Conservation (phyloP, 2,329 filamentous ascomycete genomes). For the Alternaria longipes region DNA sequence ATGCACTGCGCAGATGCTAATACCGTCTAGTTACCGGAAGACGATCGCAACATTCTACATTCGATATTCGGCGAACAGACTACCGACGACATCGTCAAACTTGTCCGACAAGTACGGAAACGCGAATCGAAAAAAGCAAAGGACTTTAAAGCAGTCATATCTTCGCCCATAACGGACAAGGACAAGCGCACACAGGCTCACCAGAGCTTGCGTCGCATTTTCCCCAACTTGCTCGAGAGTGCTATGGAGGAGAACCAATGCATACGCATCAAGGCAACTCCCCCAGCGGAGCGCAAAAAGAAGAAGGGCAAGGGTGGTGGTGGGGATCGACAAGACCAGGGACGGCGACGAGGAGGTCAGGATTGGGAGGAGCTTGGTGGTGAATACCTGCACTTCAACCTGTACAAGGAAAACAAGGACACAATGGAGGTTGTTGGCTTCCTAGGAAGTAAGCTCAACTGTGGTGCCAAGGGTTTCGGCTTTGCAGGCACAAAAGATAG, state of each 20-base stretch:
- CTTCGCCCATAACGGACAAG: constrained; percentile 67
- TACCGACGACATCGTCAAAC: constrained; percentile 60
- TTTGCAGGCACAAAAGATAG: constrained; percentile 94
- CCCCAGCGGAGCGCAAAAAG: constrained; percentile 49
- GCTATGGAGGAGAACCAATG: constrained; percentile 75
- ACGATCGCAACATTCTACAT: constrained; percentile 50
- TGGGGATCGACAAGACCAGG: constrained; percentile 34
- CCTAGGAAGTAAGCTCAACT: constrained; percentile 76
- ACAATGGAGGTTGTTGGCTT: constrained; percentile 90
- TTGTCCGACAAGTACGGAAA: constrained; percentile 64
- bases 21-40: constrained; percentile 44
- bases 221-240: constrained; percentile 80
- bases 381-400: constrained; percentile 86
- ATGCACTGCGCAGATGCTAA: constrained; percentile 14
- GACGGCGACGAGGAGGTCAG: constrained; percentile 47
- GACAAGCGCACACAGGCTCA: constrained; percentile 70
- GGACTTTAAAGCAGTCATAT: constrained; percentile 64
- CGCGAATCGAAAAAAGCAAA: constrained; percentile 65
- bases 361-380: constrained; percentile 75
- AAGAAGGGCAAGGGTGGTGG: constrained; percentile 35
- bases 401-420: constrained; percentile 97
- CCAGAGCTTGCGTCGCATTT: constrained; percentile 76
- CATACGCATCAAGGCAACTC: constrained; percentile 65
- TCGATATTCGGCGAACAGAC: constrained; percentile 63
- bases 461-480: constrained; percentile 72